Base-by-base conservation (phyloP, 345 rosid genomes). In the Arabidopsis suecica region DNA sequence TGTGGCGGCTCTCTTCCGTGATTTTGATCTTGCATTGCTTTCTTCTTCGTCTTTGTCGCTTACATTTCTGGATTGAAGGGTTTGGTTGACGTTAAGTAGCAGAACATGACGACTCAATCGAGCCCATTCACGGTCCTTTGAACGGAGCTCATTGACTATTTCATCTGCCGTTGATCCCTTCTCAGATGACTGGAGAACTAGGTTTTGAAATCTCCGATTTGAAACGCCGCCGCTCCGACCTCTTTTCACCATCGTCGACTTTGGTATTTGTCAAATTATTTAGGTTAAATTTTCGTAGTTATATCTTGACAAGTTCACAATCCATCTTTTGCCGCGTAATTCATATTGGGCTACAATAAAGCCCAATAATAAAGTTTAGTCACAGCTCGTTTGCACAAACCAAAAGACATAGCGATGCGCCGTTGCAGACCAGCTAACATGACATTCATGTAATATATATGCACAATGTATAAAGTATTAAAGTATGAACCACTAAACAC, bases 211-310 rank as follows among this genome's bases (percentile, higher is more conserved):
- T 28, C 37, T 8, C 5, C 18, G 5, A 30, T 55, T 3, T 25
- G 59, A 30, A 54, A 54, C 18, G 18, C 37, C 37, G 10, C 59
- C 36, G 60, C 36, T 55, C 20, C 37, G 10, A 28, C 37, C 37
- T 55, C 60, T 30, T 28, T 55, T 55, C 60, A 30, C 60, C 60
- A 55, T 55, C 60, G 60, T 37, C 18, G 5, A 30, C 37, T 30
- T 28, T 12, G 60, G 60, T 6, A 55, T 55, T 6, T n/a, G 37
- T 28, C 20, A 7, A 37, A 16, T 16, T 16, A 6, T 55, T 12
- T 25, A 12, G 59, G 37, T 54, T 28, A 28, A 28, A 54, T 12
- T 54, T 13, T 28, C 9, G 3, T 25, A 25, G 16, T 54, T 6
- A 30, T 22, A 5, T 28, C 45, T 25, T 12, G 7, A 50, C 6